Base-by-base conservation (phyloP, 1,139 yeast genomes). In the Eremothecium gossypii region DNA sequence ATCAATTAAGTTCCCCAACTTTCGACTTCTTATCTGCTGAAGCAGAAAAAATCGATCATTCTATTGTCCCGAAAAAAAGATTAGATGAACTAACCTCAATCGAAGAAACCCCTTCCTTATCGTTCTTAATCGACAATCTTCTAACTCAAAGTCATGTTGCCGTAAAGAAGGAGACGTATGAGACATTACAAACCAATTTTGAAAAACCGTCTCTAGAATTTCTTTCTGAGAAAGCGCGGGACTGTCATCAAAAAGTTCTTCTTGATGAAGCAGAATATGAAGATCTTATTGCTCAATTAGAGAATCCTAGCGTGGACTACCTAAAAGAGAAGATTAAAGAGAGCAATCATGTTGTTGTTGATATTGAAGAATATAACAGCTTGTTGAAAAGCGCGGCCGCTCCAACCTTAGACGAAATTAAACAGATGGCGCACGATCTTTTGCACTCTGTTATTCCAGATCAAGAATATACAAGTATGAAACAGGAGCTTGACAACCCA, bases 21-120 rank as follows among this genome's bases (percentile, higher is more conserved):
- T 31, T 39, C n/a, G 45, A 67, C 7, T 66, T 65, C 41, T 50
- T 74, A 14, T 51, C 48, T 8, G 57, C 55, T 4, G 63, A 63
- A 41, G 73, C 75, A 0, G 39, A 47, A 1, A 51, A 47, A 14
- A 42, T 57, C 10, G 67, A 66, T 2, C 55, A 61, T 30, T 52
- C 52, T 7, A 46, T 73, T 2, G 33, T 73, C 3, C 42, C 50
- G 11, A 42, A 42, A 7, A 44, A 40, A 7, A 64, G 64, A 27
- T 49, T 55, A 33, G 45, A 52, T 1, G 37, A 50, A 3, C 39
- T 61, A 45, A 53, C 52, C 40, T 45, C 50, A 50, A 28, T 37
- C 53, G 8, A 42, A 46, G 33, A 45, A 10, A 17, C 45, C 27
- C 33, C 36, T 33, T 38, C 52, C n/a, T 45, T 40, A 31, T 46